Evolutionary conservation across 2,329 filamentous ascomycete genomes (phyloP).

Genomic region (Colletotrichum endophyticum): DNA sequence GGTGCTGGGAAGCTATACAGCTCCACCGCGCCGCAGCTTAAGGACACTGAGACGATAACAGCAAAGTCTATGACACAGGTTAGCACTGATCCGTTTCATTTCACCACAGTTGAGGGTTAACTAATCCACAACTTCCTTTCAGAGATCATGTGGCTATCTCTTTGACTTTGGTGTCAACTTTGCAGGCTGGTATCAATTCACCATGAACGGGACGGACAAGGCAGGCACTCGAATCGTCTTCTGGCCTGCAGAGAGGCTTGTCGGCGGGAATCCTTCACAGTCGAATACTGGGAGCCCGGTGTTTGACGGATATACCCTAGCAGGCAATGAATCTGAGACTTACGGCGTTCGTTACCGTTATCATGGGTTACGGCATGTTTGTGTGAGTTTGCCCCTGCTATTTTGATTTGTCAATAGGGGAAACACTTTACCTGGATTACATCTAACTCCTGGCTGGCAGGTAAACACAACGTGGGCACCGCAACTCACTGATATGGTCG

Average conservation of each 20-base stretch:
- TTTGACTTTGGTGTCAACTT: constrained; percentile 18
- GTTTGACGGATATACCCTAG: constrained; percentile 18
- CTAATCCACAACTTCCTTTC: fast-evolving
- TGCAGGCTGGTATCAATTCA: not conserved
- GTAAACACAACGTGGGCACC: constrained; percentile 15
- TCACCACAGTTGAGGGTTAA: not conserved
- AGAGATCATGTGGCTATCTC: not conserved
- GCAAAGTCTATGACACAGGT: not conserved
- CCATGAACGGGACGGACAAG: not conserved
- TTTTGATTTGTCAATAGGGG: fast-evolving
- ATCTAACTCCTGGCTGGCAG: not conserved
- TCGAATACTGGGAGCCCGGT: constrained; percentile 2
- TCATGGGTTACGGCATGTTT: constrained; percentile 11
- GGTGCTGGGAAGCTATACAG: not conserved
- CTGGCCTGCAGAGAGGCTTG: not conserved
- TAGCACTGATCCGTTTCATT: fast-evolving
- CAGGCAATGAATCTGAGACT: not conserved
- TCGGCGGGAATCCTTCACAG: not conserved
- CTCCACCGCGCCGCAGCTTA: constrained; percentile 3
- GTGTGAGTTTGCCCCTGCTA: not conserved
- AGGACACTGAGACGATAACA: not conserved
- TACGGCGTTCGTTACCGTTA: constrained; percentile 10
- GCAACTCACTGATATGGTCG: not conserved
- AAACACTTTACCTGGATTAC: fast-evolving
- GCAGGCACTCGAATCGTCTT: constrained; percentile 11